Base-by-base conservation (phyloP, 2,329 filamentous ascomycete species). In the Endoconidiophora laricicola region DNA sequence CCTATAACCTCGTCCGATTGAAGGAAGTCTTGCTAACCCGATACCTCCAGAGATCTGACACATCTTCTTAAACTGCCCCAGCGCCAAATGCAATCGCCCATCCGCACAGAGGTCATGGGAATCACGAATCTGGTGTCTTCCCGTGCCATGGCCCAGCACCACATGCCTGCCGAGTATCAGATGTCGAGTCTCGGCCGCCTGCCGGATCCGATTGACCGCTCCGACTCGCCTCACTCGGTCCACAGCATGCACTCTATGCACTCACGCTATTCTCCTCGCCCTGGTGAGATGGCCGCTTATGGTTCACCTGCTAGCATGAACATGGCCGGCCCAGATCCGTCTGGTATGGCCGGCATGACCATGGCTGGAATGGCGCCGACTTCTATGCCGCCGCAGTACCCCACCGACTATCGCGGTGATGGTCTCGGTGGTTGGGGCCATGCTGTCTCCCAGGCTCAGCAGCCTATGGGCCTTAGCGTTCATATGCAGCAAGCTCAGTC, bases 171-270 rank as follows among this genome's bases (percentile, higher is more conserved):
- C 55, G 57, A 45, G 56, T 61, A 44, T 58, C 58, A 37, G 58
- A 60, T 46, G 55, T 63, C 41, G 51, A 37, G 55, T 5, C 53
- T 56, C 39, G 55, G 56, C 47, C 55, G 55, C 38, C 53, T 58
- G 46, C 54, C 56, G 24, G 56, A 59, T 24, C 56, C 61, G 14
- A 68, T 76, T 58, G 74, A 78, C 50, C 70, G 73, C 52, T 69
- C 72, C 44, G 70, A 68, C 56, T 78, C 74, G 5, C 73, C 74
- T 7, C 74, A 78, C 61, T 78, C 74, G 12, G 74, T 78, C 56
- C 70, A 73, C 60, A 77, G 73, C 4, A 69, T 72, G 53, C 75
- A 74, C 59, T 77, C 74, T 3, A 68, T 72, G 53, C 75, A 74
- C 59, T 75, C 73, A 2, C 63, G 65, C 40, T 68, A 70, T 58